Evolutionary conservation across 352 stramenopile species (phyloP), one percentile per base, ranked within the genome.

Genomic region (Globisporangium nodosum): DNA sequence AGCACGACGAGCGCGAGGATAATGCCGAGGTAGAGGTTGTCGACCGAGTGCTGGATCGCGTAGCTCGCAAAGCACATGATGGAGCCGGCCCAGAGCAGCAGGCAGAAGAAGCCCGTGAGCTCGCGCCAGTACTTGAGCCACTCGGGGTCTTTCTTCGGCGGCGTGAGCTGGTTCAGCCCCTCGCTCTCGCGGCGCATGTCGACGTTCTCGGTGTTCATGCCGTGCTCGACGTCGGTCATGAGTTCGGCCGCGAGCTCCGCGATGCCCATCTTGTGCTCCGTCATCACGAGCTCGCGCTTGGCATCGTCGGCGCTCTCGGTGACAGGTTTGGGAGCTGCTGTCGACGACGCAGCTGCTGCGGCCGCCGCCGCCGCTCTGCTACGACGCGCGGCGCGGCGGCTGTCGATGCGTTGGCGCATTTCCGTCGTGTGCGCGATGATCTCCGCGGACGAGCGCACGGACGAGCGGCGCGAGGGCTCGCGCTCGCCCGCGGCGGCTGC

Each of bases 321-420:
- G 11, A 43, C 12, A 12, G 37, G 37, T 15, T 43, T 43, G 37
- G 37, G 5, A 18, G 37, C 37, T 5, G 37, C 12, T 4, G 37
- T 3, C 37, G 37, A 7, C 35, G 35, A 12, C 11, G 35, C 35
- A 3, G 11, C 39, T 18, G n/a, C 20, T 33, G 31, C 33, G 0
- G 52, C 52, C 12, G 54, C 31, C 1, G 56, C 46, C 43, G 57
- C 40, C 3, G 48, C 16, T 20, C 56, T 63, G n/a, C 72, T 79
- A 31, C 62, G 60, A 16, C 68, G 68, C n/a, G 66, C 66, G 27
- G 57, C 40, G 50, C 76, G 77, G 49, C 71, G 71, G 52, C 69
- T 78, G 60, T 84, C 71, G 39, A 84, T 77, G 53, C 74, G 74
- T 51, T 84, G 74, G 27, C 74, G 74, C 71, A 84, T 84, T 61